These are phyloP conservation scores for Trichosporon sp. DNA, from an alignment of 1,284 basidiomycete species.

Conservation along the genomic window DNA sequence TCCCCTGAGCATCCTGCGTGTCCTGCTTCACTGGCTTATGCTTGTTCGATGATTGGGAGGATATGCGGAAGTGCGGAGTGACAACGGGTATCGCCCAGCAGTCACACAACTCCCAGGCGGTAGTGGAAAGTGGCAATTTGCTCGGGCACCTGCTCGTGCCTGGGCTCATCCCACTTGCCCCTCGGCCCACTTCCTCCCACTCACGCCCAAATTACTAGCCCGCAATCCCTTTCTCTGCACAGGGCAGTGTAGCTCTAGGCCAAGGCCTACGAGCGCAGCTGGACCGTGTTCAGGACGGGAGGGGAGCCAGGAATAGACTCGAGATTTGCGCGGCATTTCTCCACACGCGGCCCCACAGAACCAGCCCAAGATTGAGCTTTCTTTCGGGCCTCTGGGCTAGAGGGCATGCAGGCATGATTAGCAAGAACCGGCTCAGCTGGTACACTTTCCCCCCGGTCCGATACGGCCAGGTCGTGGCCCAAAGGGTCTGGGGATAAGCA, in stretches of 20 bases:
- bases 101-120: not conserved
- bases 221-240: not conserved
- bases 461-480: not conserved
- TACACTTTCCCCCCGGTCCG: not conserved
- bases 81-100: not conserved
- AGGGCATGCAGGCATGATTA: not conserved
- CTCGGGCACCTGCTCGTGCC: not conserved
- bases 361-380: not conserved
- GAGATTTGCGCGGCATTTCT: not conserved
- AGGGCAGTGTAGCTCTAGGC: not conserved
- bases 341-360: not conserved
- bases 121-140: not conserved
- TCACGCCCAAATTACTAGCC: not conserved
- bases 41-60: not conserved
- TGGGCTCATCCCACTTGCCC: not conserved
- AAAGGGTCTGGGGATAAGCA: not conserved
- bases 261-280: not conserved
- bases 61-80: not conserved
- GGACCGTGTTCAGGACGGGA: not conserved
- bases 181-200: not conserved
- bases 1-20: not conserved
- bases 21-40: not conserved
- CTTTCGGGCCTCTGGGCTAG: not conserved
- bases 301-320: not conserved
- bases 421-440: not conserved